Conservation (phyloP, 495 filamentous ascomycete genomes). For the Physcia stellaris region DNA sequence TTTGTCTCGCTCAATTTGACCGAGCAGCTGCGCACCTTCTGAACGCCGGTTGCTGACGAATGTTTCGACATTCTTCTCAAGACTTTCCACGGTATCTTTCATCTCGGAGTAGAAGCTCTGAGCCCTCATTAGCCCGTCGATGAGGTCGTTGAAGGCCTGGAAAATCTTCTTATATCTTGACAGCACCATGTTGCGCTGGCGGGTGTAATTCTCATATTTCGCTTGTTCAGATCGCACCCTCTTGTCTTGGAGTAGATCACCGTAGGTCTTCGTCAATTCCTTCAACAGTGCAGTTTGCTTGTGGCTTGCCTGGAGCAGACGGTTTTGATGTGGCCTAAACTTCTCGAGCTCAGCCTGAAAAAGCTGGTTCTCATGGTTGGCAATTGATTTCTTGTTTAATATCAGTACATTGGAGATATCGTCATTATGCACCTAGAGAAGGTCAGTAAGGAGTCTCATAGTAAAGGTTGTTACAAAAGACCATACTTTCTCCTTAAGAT, state of each 20-base stretch:
- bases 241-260: constrained; percentile 83
- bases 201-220: constrained; percentile 79
- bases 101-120: constrained; percentile 92
- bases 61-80: constrained; percentile 92
- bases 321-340: constrained; percentile 83
- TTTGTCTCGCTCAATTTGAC: constrained; percentile 72
- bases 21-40: constrained; percentile 79
- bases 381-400: constrained; percentile 88
- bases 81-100: constrained; percentile 83
- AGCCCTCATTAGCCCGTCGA: constrained; percentile 69
- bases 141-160: constrained; percentile 84
- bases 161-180: constrained; percentile 82
- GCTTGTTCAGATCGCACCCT: constrained; percentile 85
- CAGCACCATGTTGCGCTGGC: constrained; percentile 69
- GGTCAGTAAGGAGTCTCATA: neutral
- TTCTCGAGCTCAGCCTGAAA: constrained; percentile 94
- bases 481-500: constrained; percentile 87
- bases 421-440: constrained; percentile 69
- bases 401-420: constrained; percentile 96
- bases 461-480: too few relatives aligned
- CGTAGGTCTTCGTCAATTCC: constrained; percentile 80
- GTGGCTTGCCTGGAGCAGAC: constrained; percentile 81
- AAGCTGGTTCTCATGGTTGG: constrained; percentile 75
- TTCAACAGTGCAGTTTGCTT: constrained; percentile 92
- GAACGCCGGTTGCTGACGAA: constrained; percentile 90